These are phyloP conservation scores for Novakomyces olei DNA, from an alignment of 805 yeast species.

Conservation along the genomic window DNA sequence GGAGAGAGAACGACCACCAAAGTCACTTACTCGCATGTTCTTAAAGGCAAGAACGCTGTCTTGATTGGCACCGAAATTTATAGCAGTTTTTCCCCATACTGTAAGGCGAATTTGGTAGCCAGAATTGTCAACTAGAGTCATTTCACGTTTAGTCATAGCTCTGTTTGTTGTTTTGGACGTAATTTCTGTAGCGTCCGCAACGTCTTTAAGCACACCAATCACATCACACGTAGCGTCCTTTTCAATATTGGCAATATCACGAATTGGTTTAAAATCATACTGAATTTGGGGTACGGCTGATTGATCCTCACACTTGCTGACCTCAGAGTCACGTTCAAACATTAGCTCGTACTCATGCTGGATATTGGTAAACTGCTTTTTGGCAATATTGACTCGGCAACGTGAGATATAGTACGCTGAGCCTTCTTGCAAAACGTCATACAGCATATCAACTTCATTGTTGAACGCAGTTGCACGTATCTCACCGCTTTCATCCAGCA, in stretches of 20 bases:
- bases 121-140: conserved; percentile 66
- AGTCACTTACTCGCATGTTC: conserved; percentile 75
- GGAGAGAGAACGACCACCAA: conserved; percentile 65
- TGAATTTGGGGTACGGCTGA: conserved; percentile 54
- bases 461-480: conserved; percentile 89
- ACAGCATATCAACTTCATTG: conserved; percentile 60
- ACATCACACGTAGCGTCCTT: conserved; percentile 62
- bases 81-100: conserved; percentile 75
- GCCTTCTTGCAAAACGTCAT: conserved; percentile 63
- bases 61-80: conserved; percentile 45
- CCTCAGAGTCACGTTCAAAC: conserved; percentile 54
- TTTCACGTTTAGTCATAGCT: conserved; percentile 79
- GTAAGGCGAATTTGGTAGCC: conserved; percentile 58
- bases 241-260: conserved; percentile 42
- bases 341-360: conserved; percentile 73
- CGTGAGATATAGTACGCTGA: conserved; percentile 67
- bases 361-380: conserved; percentile 64
- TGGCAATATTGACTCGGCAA: conserved; percentile 62
- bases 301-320: conserved; percentile 43
- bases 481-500: conserved; percentile 87
- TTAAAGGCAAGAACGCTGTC: conserved; percentile 72
- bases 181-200: conserved; percentile 53
- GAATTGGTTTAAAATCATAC: conserved; percentile 52
- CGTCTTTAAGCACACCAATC: conserved; percentile 62
- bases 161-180: conserved; percentile 74